Percentiles rank a stretch among this genome's conserved stretches.
phyloP scores from a whole-genome alignment of 1,139 yeast species.

The Zygosaccharomyces pseudobailii region DNA sequence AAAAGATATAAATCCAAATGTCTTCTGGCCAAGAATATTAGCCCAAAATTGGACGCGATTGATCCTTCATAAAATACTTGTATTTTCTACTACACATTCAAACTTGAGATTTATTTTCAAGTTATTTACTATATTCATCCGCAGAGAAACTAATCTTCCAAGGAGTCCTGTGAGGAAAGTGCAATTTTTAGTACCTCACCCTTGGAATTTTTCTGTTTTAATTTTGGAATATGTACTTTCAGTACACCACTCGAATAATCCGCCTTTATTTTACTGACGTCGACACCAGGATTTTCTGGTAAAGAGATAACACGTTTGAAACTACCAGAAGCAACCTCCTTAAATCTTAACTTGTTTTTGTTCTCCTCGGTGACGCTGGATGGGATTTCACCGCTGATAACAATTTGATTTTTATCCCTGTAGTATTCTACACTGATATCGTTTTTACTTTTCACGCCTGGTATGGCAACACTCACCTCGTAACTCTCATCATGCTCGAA shows the following conservation, averaged over 20 bases:
- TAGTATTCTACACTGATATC: constrained; percentile 39
- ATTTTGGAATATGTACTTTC: constrained; percentile 38
- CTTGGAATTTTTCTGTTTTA: constrained; percentile 26
- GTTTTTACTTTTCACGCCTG: constrained; percentile 40
- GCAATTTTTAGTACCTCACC: constrained; percentile 35
- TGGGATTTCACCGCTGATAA: constrained; percentile 38
- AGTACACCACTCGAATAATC: constrained; percentile 40
- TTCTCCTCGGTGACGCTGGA: constrained; percentile 20
- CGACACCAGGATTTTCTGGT: constrained; percentile 37
- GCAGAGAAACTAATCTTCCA: too few relatives aligned
- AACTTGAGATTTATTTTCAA: too few relatives aligned
- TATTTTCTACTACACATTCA: too few relatives aligned
- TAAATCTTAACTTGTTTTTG: constrained; percentile 32
- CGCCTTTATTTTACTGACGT: constrained; percentile 41
- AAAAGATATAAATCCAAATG: too few relatives aligned
- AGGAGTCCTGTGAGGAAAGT: constrained; percentile 21
- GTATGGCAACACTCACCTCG: constrained; percentile 38
- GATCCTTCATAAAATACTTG: too few relatives aligned
- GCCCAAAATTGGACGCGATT: too few relatives aligned
- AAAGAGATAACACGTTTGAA: constrained; percentile 39
- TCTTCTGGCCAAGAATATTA: too few relatives aligned
- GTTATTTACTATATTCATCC: too few relatives aligned
- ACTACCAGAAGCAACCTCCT: constrained; percentile 39
- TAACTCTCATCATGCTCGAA: constrained; percentile 38
- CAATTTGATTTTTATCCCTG: constrained; percentile 37